Percentiles rank a stretch among this genome's conserved stretches.
phyloP scores from a whole-genome alignment of 768 basidiomycete species.

The Grammothele lineata region DNA sequence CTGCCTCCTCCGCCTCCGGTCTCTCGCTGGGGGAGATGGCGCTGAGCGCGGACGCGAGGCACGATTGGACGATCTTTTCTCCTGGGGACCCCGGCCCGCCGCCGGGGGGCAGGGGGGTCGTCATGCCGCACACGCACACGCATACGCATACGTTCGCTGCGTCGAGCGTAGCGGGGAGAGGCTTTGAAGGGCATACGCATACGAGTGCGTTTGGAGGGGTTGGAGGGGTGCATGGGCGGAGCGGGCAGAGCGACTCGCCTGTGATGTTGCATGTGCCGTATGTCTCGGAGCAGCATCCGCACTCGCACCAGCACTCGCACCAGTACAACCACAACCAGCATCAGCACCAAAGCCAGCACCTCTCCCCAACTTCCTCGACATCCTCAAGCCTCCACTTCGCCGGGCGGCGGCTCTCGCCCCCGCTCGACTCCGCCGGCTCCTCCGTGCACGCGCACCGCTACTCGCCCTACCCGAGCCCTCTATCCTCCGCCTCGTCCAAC shows the following conservation, averaged over 20 bases:
- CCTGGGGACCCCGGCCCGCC: slow-evolving; percentile 19
- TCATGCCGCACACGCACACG: slow-evolving; percentile 11
- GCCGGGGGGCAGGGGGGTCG: slow-evolving; percentile 10
- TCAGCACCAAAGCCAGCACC: too few relatives aligned
- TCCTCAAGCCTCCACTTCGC: slow-evolving; percentile 18
- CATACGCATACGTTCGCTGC: background rate
- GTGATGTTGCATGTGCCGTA: slow-evolving; percentile 25
- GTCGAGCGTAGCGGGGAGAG: too few relatives aligned
- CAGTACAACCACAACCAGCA: too few relatives aligned
- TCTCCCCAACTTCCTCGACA: slow-evolving; percentile 14
- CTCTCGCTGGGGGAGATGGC: too few relatives aligned
- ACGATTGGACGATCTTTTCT: slow-evolving; percentile 48
- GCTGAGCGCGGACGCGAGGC: slow-evolving; percentile 29
- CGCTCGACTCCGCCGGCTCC: too few relatives aligned
- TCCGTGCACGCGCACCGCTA: slow-evolving; percentile 32
- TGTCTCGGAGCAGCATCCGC: slow-evolving; percentile 13
- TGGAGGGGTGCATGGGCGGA: background rate
- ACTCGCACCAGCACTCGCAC: too few relatives aligned
- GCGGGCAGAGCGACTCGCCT: slow-evolving; percentile 18
- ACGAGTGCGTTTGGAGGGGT: background rate
- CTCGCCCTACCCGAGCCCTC: slow-evolving; percentile 40
- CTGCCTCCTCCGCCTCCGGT: too few relatives aligned
- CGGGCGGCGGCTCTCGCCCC: slow-evolving; percentile 28
- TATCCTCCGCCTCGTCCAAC: slow-evolving; percentile 13
- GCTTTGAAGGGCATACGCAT: slow-evolving; percentile 1